These are phyloP conservation scores for Backusella australiensis DNA, from an alignment of 192 early-diverging fungal genomes.

Conservation along the genomic window DNA sequence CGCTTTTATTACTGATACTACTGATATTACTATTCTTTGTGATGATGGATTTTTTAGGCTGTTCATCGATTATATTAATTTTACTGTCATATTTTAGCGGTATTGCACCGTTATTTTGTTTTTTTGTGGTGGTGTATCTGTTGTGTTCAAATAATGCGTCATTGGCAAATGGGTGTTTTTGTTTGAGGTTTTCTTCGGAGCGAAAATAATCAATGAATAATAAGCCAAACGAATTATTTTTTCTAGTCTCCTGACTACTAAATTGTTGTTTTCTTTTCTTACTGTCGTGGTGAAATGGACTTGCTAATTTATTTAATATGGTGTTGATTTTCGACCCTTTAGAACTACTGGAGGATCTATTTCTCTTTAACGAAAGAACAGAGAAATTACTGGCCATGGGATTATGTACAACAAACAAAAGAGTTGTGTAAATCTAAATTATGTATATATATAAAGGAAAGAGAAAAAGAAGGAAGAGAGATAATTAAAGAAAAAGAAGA, in stretches of 20 bases:
- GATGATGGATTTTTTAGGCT: neutral
- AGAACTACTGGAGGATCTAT: constrained; percentile 12
- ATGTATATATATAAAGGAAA: constrained; percentile 4
- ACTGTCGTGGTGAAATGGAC: constrained; percentile 7
- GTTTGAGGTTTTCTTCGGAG: neutral
- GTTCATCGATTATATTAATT: neutral
- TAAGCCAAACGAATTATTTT: neutral
- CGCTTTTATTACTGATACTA: neutral
- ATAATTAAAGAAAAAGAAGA: neutral
- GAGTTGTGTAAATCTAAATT: neutral
- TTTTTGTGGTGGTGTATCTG: constrained; percentile 1
- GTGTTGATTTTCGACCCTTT: neutral
- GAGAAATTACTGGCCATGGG: constrained; percentile 12
- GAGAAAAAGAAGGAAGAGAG: neutral
- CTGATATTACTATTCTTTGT: constrained; percentile 1
- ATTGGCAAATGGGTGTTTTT: neutral
- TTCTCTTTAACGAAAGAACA: constrained; percentile 14
- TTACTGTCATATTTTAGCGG: neutral
- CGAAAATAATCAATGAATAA: constrained; percentile 19
- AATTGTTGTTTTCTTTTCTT: constrained; percentile 6
- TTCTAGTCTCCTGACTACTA: constrained; percentile 1
- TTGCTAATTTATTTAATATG: constrained; percentile 12
- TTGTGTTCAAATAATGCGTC: constrained; percentile 15
- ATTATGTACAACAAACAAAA: neutral
- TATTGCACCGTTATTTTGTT: neutral